phyloP scores from a whole-genome alignment of 306 rosid genomes.

The Fragaria ananassa region DNA sequence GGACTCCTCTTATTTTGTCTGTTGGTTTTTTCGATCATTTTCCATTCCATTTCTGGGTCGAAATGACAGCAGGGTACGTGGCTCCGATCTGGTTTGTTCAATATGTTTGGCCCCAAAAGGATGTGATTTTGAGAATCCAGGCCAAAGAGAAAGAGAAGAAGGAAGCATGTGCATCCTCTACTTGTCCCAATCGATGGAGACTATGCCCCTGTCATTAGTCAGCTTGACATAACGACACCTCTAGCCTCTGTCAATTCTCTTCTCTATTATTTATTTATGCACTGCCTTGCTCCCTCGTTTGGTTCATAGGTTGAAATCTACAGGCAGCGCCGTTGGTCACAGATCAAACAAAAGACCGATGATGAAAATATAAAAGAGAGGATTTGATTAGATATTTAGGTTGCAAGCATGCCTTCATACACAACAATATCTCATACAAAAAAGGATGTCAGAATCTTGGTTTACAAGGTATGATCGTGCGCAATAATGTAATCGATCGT shows the following conservation, averaged over 20 bases:
- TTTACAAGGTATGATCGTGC: slow-evolving; percentile 10
- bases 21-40: not conserved
- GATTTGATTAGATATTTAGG: too few species aligned
- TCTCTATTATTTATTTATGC: not conserved
- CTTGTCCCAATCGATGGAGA: not conserved
- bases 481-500: not conserved
- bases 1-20: not conserved
- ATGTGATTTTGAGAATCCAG: not conserved
- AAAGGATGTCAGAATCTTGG: slow-evolving; percentile 10
- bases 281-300: not conserved
- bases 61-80: not conserved
- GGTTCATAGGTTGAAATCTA: not conserved
- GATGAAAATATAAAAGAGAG: too few species aligned
- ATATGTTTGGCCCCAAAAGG: not conserved
- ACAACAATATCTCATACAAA: not conserved
- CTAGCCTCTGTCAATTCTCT: not conserved
- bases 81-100: not conserved
- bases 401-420: not conserved
- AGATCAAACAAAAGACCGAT: not conserved
- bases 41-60: not conserved
- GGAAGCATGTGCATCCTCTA: slow-evolving; percentile 7
- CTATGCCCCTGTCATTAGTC: not conserved
- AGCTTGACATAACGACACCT: not conserved
- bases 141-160: not conserved
- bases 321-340: not conserved